Percentiles rank a stretch among this genome's conserved stretches.
These are phyloP conservation scores for Linderina pennispora DNA, from an alignment of 192 early-diverging fungal genomes.

Conservation along the genomic window DNA sequence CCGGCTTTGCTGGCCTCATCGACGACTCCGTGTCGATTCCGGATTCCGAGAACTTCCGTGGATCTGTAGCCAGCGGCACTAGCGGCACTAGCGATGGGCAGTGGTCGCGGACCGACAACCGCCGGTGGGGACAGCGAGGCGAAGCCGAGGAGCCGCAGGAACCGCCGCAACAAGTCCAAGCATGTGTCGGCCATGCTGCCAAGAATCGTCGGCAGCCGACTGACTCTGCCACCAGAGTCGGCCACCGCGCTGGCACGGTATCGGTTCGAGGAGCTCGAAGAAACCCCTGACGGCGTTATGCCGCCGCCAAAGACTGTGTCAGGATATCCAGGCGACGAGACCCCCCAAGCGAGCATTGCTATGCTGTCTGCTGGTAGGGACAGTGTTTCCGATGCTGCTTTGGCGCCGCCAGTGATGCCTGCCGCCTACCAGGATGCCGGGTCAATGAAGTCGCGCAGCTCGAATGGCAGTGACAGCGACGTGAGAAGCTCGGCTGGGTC, in stretches of 20 bases:
- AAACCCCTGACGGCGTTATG: slow-evolving; percentile 4
- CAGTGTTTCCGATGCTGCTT: neutral
- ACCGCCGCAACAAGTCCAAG: slow-evolving; percentile 5
- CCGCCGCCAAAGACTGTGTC: too few species aligned
- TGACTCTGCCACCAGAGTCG: slow-evolving; percentile 30
- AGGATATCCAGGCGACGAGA: too few species aligned
- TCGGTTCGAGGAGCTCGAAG: slow-evolving; percentile 35
- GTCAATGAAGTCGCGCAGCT: neutral
- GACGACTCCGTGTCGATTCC: slow-evolving; percentile 1
- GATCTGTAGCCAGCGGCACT: neutral
- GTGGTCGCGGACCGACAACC: neutral
- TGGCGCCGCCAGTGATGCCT: slow-evolving; percentile 13
- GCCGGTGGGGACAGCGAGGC: neutral
- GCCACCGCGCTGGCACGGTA: slow-evolving; percentile 28
- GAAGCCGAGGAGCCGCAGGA: neutral
- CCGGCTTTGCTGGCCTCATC: neutral
- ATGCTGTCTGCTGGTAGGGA: neutral
- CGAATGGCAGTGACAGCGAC: neutral
- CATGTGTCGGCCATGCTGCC: slow-evolving; percentile 41
- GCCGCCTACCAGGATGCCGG: slow-evolving; percentile 3
- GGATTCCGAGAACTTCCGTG: neutral
- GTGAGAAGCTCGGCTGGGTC: too few species aligned
- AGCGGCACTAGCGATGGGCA: neutral
- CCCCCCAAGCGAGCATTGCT: slow-evolving; percentile 2
- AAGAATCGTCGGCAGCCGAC: slow-evolving; percentile 34